phyloP scores from a whole-genome alignment of 2,329 filamentous ascomycete species.

The Cercospora citrullina region DNA sequence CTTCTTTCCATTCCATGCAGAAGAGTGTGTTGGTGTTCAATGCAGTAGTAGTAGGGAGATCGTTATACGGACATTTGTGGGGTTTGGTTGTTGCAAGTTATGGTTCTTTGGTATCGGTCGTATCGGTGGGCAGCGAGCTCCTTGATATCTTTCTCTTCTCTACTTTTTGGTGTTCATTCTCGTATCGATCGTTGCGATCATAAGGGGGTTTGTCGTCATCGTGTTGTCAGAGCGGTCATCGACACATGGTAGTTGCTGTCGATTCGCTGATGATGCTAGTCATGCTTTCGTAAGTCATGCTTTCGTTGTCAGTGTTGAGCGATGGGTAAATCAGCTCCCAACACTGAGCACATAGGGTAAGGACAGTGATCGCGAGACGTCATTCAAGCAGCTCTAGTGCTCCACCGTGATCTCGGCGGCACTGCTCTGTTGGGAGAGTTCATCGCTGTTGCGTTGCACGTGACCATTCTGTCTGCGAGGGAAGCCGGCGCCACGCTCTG shows the following conservation, averaged over 20 bases:
- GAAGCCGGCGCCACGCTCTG: slow-evolving; percentile 61
- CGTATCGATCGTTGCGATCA: slow-evolving; percentile 27
- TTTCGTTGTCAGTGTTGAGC: slow-evolving; percentile 13
- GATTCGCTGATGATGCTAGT: slow-evolving; percentile 26
- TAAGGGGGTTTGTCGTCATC: slow-evolving; percentile 21
- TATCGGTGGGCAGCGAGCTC: slow-evolving; percentile 26
- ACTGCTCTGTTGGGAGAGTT: slow-evolving; percentile 59
- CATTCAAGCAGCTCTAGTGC: slow-evolving; percentile 43
- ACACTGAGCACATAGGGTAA: slow-evolving; percentile 11
- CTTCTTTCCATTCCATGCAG: slow-evolving; percentile 1
- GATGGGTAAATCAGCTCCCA: background rate
- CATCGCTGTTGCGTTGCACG: slow-evolving; percentile 62
- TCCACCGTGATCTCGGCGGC: slow-evolving; percentile 65
- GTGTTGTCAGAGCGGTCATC: slow-evolving; percentile 19
- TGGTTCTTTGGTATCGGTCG: slow-evolving; percentile 10
- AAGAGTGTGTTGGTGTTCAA: background rate
- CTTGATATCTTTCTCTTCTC: slow-evolving; percentile 23
- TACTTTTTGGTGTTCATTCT: slow-evolving; percentile 26
- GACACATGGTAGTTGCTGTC: slow-evolving; percentile 17
- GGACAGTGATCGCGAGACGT: slow-evolving; percentile 10
- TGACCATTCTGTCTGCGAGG: slow-evolving; percentile 61
- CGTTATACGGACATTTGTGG: background rate
- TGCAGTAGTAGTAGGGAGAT: slow-evolving; percentile 4
- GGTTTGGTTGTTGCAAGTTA: background rate
- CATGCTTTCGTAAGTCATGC: slow-evolving; percentile 27